Evolutionary conservation across 257 asterid species (phyloP), one percentile per base, ranked within the genome.

Genomic region (Solanum etuberosum): DNA sequence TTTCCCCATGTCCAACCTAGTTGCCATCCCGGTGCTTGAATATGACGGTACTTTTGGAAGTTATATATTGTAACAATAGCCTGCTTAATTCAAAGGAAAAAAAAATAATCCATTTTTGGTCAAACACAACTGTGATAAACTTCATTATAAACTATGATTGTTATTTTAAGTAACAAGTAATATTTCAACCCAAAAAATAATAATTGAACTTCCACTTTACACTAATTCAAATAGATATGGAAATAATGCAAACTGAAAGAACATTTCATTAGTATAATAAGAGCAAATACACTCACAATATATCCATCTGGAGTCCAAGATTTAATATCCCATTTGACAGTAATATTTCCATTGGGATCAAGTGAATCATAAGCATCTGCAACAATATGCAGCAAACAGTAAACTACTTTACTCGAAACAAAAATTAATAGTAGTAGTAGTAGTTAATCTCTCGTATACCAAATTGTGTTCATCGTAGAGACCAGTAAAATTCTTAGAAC

Each of bases 301-400:
- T 94, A 92, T 71, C 94, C 97, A 91, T 93, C 96, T 8, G 90
- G 27, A 48, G 87, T 93, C 95, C 95, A 92, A 81, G 71, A 86
- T 34, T 76, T 88, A 23, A 94, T 23, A 77, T 94, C 97, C 96
- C 97, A 94, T 87, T 91, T 94, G 38, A 94, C 63, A 5, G 94
- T 91, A 73, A 94, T 90, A 68, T 93, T 93, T 32, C 94, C 97
- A 80, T 35, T 83, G 11, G 94, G 95, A 88, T 92, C 97, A 32
- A 93, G 90, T 38, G 92, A 85, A 85, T 93, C 96, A 87, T 91
- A 90, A 86, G 93, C 95, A 84, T 92, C 95, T 93, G 92, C 89
- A 91, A 13, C 27, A 67, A 59, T 65, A 83, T 57, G 48, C 77
- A 27, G 10, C 83, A 87, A n/a, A 8, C 59, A 54, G 25, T 29